These are phyloP conservation scores for Millerozyma miso DNA, from an alignment of 805 yeast genomes.

Conservation along the genomic window DNA sequence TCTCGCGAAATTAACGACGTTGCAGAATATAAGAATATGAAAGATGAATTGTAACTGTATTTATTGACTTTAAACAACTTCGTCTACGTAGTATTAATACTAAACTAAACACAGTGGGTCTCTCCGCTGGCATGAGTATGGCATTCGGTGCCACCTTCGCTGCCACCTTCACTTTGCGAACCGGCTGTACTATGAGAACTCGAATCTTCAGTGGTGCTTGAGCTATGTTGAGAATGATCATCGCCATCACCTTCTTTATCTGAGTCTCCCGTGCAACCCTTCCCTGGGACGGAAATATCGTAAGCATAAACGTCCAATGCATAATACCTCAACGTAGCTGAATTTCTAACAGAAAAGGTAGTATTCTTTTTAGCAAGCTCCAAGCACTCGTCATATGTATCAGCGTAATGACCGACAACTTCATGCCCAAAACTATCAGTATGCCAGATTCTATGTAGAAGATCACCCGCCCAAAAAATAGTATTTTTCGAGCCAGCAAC, in stretches of 20 bases:
- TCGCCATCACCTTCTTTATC: neutral
- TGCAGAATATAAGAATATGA: no score
- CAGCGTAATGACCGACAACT: conserved; percentile 32
- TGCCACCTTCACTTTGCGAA: conserved; percentile 1
- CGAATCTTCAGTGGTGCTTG: no score
- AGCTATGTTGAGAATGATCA: neutral
- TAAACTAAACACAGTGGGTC: conserved; percentile 14
- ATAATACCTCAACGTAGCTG: conserved; percentile 15
- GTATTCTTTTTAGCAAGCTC: conserved; percentile 28
- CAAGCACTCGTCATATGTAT: conserved; percentile 27
- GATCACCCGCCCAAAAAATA: conserved; percentile 32
- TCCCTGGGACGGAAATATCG: conserved; percentile 17
- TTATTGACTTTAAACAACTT: no score
- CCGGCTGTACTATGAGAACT: conserved; percentile 1
- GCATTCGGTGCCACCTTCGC: conserved; percentile 6
- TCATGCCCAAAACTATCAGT: conserved; percentile 25
- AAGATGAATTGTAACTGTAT: no score
- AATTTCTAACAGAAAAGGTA: conserved; percentile 31
- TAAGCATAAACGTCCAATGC: conserved; percentile 17
- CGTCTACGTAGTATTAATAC: no score
- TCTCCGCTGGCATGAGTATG: conserved; percentile 16
- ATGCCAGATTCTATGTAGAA: conserved; percentile 38
- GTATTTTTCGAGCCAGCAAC: conserved; percentile 18
- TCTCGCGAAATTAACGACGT: no score
- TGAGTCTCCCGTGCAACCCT: conserved; percentile 13